Base-by-base conservation (phyloP, 2,329 filamentous ascomycete species). In the Gnomoniopsis sp. region DNA sequence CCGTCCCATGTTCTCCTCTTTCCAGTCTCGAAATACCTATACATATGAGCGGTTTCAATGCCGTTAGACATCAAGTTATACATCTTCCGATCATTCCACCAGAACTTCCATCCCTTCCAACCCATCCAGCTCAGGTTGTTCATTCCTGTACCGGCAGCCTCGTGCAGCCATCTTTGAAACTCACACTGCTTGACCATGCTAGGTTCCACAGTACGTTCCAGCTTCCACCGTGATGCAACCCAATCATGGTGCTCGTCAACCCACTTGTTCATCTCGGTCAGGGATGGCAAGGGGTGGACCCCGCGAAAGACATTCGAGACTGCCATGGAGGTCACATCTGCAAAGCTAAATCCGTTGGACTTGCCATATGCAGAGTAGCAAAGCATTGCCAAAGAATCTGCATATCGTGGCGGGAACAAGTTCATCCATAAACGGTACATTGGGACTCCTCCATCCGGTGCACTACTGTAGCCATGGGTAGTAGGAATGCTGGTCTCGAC, bases 281-380 rank as follows among this genome's bases (percentile, higher is more conserved):
- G 49, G 0, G 72, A 59, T 0, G 78, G 79, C 0, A 81, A 69
- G 0, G 51, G 22, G 0, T 71, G 71, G 2, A 67, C 69, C 1
- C 74, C 75, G 3, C 71, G 70, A 73, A 75, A 81, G 17, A 78
- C 66, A 56, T 79, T 77, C 1, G 74, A 72, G 6, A 81, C 64
- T 14, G 74, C 71, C 76, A 78, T 79, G 43, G 72, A 68, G 4
- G 71, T 72, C 41, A 82, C 66, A 58, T 81, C 78, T 49, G 74
- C 70, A 10, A 77, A 65, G 14, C 70, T 69, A 22, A 74, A 71
- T 61, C 74, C 55, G 68, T 72, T 71, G 51, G 70, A 61, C 33
- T 61, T 62, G 10, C 57, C 66, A 38, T 73, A 70, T 7, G 70
- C 69, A 8, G 70, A 65, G 54, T 72, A 72, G 59, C 74, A 73